These are phyloP conservation scores for Lentinula guzmanii DNA, from an alignment of 768 basidiomycete genomes.

Conservation along the genomic window DNA sequence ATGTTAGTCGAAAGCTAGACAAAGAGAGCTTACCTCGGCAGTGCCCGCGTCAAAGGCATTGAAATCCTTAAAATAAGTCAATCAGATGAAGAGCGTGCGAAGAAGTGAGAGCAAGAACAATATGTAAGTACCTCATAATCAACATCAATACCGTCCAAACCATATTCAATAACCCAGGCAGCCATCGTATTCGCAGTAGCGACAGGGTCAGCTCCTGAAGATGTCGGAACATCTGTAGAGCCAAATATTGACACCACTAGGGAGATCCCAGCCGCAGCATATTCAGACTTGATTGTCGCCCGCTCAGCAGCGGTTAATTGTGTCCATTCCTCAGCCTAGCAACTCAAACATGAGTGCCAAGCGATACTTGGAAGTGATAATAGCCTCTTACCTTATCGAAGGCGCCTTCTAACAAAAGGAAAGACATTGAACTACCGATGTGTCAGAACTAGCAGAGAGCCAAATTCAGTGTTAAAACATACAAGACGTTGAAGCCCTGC, in stretches of 20 bases:
- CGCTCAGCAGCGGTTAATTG: constrained; percentile 31
- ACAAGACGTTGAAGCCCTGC: constrained; percentile 26
- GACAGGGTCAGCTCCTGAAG: constrained; percentile 48
- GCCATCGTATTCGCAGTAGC: constrained; percentile 60
- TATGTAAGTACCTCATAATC: constrained; percentile 71
- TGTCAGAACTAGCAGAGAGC: background rate
- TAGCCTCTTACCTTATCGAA: constrained; percentile 19
- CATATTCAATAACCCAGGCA: constrained; percentile 54
- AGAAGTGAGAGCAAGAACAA: background rate
- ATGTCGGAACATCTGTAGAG: constrained; percentile 32
- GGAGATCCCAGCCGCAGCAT: constrained; percentile 52
- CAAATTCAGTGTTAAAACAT: background rate
- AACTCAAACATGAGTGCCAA: background rate
- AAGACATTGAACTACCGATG: constrained; percentile 26
- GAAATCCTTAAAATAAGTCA: constrained; percentile 44
- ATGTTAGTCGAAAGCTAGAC: background rate
- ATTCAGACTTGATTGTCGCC: constrained; percentile 35
- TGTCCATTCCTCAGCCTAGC: constrained; percentile 38
- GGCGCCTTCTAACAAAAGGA: constrained; percentile 34
- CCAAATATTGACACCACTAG: constrained; percentile 55
- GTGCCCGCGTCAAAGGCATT: constrained; percentile 47
- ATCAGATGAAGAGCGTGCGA: background rate
- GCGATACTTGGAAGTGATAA: background rate
- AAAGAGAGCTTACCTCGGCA: constrained; percentile 35
- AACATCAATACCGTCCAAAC: constrained; percentile 70